These are phyloP conservation scores for Fusarium compactum DNA, from an alignment of 2,329 filamentous ascomycete genomes.

Conservation along the genomic window DNA sequence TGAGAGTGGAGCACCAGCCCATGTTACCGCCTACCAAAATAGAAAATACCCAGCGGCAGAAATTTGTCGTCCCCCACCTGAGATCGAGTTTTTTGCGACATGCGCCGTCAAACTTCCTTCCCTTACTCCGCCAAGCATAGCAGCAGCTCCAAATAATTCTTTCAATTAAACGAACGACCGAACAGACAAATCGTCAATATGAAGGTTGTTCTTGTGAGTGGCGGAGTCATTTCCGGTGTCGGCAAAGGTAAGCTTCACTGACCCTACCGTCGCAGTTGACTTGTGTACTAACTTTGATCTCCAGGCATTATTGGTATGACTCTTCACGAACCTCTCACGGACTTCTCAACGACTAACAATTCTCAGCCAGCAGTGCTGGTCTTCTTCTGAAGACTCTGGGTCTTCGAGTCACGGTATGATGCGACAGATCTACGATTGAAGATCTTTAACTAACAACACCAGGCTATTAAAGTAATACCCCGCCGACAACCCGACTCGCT, in stretches of 20 bases:
- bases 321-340: neutral
- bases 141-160: conserved; percentile 2
- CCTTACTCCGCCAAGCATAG: conserved; percentile 14
- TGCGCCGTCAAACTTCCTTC: conserved; percentile 14
- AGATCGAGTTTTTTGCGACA: conserved; percentile 30
- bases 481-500: neutral
- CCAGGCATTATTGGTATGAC: conserved; percentile 32
- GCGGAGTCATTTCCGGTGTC: conserved; percentile 40
- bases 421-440: neutral
- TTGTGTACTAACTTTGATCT: conserved; percentile 20
- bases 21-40: neutral
- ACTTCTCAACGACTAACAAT: conserved; percentile 10
- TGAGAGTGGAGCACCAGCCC: neutral
- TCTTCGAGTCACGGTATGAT: conserved; percentile 71
- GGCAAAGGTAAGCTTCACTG: conserved; percentile 31
- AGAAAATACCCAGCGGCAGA: conserved; percentile 14
- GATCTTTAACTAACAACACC: conserved; percentile 9
- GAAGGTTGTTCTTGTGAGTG: conserved; percentile 40
- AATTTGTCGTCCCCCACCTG: conserved; percentile 33
- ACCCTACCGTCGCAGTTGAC: neutral
- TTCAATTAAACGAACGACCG: conserved; percentile 8
- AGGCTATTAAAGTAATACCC: conserved; percentile 41
- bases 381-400: conserved; percentile 84
- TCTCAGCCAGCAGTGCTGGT: conserved; percentile 60
- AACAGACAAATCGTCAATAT: conserved; percentile 15